Evolutionary conservation across 352 stramenopile species (phyloP), one percentile per base, ranked within the genome.

Genomic region (Phytophthora megakarya): DNA sequence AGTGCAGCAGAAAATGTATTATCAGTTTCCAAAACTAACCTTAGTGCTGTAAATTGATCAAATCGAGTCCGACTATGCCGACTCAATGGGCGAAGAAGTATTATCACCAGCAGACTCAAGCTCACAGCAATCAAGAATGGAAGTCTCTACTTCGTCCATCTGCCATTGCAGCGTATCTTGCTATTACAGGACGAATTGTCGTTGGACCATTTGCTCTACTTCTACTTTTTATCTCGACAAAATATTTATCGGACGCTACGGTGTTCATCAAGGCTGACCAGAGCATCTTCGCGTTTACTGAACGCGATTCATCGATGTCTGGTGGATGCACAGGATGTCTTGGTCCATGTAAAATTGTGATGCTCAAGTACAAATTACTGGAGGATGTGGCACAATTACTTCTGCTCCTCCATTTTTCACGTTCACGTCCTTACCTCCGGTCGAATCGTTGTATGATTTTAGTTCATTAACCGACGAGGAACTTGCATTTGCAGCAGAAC

Each of bases 331-430:
- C 57, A 1, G 50, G 52, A 1, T 72, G 63, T 16, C 44, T 65
- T 8, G 59, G 58, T 3, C 46, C 48, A 7, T 72, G 49, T 32
- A 61, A 66, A 22, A 67, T 61, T 12, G 59, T 23, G 16, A 59
- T 70, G 25, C 52, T 73, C 39, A 67, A 70, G 60, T 51, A 66
- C 32, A 58, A 57, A n/a, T 7, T 48, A 0, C 50, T 73, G 5
- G 50, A 57, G 16, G 43, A 37, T 10, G 26, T 48, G 7, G 51
- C 52, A n/a, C n/a, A 8, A 47, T 70, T 3, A 69, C 63, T 1
- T 65, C 40, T 2, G 47, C 56, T 0, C 52, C 65, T 3, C 44
- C 46, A 9, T 70, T 70, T 16, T 58, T 69, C 22, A 49, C 56
- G 1, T 51, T 70, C 15, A 61, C 45, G 8, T 52, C 52, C 1